Base-by-base conservation (phyloP, 163 green algal genomes). In the Trebouxiophyceae sp. region DNA sequence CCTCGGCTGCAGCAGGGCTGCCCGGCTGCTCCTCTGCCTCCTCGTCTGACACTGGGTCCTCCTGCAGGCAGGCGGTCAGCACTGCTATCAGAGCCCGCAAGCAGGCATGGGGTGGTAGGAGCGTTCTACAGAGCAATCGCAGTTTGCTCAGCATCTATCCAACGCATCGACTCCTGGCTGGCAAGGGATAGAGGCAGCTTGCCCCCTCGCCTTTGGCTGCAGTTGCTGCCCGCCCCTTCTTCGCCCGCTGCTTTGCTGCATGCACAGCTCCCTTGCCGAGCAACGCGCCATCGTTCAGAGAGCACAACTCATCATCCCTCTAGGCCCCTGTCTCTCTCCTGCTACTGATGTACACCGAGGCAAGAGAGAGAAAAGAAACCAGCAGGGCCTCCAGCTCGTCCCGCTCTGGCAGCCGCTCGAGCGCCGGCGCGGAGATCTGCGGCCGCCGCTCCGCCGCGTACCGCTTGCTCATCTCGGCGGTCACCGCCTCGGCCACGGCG, bases 401-500 rank as follows among this genome's bases (percentile, higher is more conserved):
- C 0, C 27, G 68, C 31, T 69, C 62, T 32, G 55, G 44, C 61
- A 61, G 30, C 34, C 55, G 62, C 29, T 56, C 32, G 23, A 66
- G 24, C 29, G 29, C 33, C 16, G 28, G 32, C 12, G 58, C 63
- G 1, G 45, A 44, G n/a, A n/a, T n/a, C 32, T 67, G 59, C 2
- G 74, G 72, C 34, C 22, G 39, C 61, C 84, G 56, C 66, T 84
- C 77, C 45, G 59, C 68, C 5, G 54, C 45, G 24, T 84, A 54
- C 27, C 76, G 55, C 76, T 91, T 92, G 44, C 72, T 67, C 66
- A 90, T 73, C 67, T 96, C 89, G 0, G 61, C 66, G 0, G 89
- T 87, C 45, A 96, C 90, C 27, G 89, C 79, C 29, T 73, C 63
- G 20, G 83, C 89, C 44, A 97, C 50, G 2, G 83, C 90, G 32